Percentiles rank a stretch among this genome's conserved stretches.
phyloP scores from a whole-genome alignment of 1,284 basidiomycete genomes.

The Heimioporus punctisporus region DNA sequence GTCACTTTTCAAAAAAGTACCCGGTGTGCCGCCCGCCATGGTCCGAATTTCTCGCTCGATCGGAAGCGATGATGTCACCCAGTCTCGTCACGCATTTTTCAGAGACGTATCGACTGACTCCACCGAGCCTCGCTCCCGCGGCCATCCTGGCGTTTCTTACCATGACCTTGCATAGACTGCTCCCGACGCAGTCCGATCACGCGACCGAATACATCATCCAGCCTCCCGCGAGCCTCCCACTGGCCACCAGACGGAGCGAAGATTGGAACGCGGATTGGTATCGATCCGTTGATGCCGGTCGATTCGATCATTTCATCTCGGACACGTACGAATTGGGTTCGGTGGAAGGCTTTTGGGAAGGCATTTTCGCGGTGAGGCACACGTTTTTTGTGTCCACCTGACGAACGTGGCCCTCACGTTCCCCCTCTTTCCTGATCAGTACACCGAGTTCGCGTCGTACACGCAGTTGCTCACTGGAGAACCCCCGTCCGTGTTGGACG shows the following conservation, averaged over 20 bases:
- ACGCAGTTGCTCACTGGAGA: constrained; percentile 64
- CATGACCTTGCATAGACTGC: constrained; percentile 45
- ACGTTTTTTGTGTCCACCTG: background rate
- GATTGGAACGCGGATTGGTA: constrained; percentile 67
- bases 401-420: background rate
- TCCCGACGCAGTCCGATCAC: constrained; percentile 32
- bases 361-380: constrained; percentile 65
- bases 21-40: constrained; percentile 56
- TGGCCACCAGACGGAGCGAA: constrained; percentile 28
- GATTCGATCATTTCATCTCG: constrained; percentile 35
- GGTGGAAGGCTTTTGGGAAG: constrained; percentile 77
- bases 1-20: constrained; percentile 47
- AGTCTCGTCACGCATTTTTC: constrained; percentile 44
- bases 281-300: constrained; percentile 47
- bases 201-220: constrained; percentile 38
- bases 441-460: constrained; percentile 74
- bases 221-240: constrained; percentile 30
- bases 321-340: constrained; percentile 61
- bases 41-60: constrained; percentile 53
- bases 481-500: constrained; percentile 54
- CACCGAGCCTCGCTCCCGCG: constrained; percentile 64
- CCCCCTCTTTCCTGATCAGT: constrained; percentile 42
- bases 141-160: constrained; percentile 71
- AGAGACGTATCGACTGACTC: constrained; percentile 40
- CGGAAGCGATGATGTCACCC: constrained; percentile 18